Conservation (phyloP, 2,329 filamentous ascomycete species). For the Talaromyces atroroseus region DNA sequence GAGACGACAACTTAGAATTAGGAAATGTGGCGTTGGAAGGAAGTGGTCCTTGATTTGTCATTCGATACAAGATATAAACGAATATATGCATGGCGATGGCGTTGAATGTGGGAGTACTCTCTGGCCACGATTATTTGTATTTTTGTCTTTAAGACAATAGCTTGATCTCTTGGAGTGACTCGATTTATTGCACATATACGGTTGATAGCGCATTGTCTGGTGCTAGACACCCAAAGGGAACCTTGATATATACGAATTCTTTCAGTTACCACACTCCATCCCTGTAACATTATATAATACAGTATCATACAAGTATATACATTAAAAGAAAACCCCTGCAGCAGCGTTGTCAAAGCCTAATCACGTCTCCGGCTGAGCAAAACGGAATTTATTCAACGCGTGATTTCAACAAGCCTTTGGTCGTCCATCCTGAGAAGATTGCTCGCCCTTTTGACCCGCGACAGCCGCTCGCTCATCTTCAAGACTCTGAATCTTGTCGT, state of each 20-base stretch:
- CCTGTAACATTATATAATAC: not conserved
- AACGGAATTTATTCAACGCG: too few relatives aligned
- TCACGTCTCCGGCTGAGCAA: too few relatives aligned
- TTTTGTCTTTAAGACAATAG: not conserved
- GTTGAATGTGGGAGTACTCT: not conserved
- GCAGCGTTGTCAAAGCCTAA: not conserved
- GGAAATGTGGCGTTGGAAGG: slow-evolving; percentile 1
- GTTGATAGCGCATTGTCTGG: not conserved
- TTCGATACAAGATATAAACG: not conserved
- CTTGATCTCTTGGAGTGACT: not conserved
- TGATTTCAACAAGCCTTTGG: not conserved
- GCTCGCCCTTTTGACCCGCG: not conserved
- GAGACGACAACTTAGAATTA: not conserved
- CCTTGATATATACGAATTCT: not conserved
- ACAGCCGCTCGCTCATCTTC: slow-evolving; percentile 34
- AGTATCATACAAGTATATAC: not conserved
- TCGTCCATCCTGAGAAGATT: not conserved
- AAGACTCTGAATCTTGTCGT: slow-evolving; percentile 61
- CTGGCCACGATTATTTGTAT: not conserved
- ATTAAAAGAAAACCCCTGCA: not conserved
- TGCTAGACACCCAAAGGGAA: not conserved
- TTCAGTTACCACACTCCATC: not conserved
- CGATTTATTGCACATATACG: not conserved
- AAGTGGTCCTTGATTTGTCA: not conserved
- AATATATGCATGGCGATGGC: slow-evolving; percentile 12